Percentiles rank a stretch among this genome's conserved stretches.
phyloP scores from a whole-genome alignment of 495 filamentous ascomycete genomes.

The Gamarada debralockiae region DNA sequence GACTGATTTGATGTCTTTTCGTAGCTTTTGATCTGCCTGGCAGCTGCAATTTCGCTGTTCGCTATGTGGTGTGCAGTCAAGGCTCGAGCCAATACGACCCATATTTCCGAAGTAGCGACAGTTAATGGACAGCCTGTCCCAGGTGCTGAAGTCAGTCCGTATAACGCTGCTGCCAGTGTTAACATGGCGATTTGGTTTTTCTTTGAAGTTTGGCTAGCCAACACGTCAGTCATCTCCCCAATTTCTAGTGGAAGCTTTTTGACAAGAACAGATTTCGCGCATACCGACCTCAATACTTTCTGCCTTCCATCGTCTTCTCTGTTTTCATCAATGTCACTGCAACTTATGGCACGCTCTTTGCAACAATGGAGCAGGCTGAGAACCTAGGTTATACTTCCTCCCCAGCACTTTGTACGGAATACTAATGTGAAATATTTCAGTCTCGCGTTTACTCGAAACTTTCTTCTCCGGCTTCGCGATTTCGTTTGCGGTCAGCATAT shows the following conservation, averaged over 20 bases:
- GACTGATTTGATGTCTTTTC: background rate
- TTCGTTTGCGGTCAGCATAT: background rate
- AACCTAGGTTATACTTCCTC: background rate
- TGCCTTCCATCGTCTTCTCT: background rate
- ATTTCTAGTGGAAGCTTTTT: background rate
- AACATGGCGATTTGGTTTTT: background rate
- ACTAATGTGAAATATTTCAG: background rate
- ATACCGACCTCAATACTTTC: background rate
- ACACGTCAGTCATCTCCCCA: background rate
- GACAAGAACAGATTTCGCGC: background rate
- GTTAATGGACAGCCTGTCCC: background rate
- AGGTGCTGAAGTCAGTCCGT: background rate
- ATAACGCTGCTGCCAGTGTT: background rate
- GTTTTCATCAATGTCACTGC: background rate
- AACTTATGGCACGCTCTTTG: background rate
- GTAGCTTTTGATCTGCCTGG: conserved; percentile 1
- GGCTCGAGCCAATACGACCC: conserved; percentile 2
- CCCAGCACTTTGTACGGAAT: background rate
- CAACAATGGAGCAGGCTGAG: background rate
- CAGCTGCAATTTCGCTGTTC: background rate
- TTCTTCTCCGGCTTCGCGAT: background rate
- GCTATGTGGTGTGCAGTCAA: conserved; percentile 1
- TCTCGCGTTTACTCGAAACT: background rate
- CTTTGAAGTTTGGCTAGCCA: background rate
- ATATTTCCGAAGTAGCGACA: background rate